Evolutionary conservation across 371 early-diverging fungal species (phyloP).

Genomic region (Lichtheimia corymbifera): DNA sequence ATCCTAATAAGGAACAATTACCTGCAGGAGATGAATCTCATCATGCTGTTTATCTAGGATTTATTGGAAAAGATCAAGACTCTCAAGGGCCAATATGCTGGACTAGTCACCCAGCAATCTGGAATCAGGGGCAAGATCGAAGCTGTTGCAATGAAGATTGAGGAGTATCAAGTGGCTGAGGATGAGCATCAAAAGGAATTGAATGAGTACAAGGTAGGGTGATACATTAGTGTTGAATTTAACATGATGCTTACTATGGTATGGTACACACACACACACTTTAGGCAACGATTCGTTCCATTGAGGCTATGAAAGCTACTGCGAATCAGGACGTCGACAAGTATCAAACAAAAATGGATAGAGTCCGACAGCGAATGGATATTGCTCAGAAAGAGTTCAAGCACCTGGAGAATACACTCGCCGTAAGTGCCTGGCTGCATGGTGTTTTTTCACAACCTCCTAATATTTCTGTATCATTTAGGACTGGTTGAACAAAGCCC

Average conservation of each 20-base stretch:
- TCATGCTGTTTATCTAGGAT: conserved; percentile 3
- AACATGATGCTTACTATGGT: no score
- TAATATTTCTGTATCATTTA: conserved; percentile 2
- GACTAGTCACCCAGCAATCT: conserved; percentile 7
- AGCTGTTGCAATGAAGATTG: conserved; percentile 11
- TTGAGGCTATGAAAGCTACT: not conserved
- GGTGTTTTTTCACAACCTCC: no score
- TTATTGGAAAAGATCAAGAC: conserved; percentile 13
- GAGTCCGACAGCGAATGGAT: not conserved
- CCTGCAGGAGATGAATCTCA: not conserved
- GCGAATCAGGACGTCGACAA: not conserved
- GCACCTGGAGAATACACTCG: conserved; percentile 1
- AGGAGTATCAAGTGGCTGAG: conserved; percentile 15
- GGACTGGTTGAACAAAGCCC: conserved; percentile 52
- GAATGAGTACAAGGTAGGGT: conserved; percentile 5
- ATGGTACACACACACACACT: no score
- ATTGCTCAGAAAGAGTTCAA: not conserved
- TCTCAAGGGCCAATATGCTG: conserved; percentile 15
- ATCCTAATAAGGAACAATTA: not conserved
- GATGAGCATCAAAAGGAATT: conserved; percentile 9
- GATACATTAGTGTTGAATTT: not conserved
- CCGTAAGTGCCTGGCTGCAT: not conserved
- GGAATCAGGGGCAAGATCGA: not conserved
- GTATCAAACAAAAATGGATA: not conserved
- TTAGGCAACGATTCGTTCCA: no score